Evolutionary conservation across 192 early-diverging fungal genomes (phyloP).

Genomic region (Gonapodya sp.): DNA sequence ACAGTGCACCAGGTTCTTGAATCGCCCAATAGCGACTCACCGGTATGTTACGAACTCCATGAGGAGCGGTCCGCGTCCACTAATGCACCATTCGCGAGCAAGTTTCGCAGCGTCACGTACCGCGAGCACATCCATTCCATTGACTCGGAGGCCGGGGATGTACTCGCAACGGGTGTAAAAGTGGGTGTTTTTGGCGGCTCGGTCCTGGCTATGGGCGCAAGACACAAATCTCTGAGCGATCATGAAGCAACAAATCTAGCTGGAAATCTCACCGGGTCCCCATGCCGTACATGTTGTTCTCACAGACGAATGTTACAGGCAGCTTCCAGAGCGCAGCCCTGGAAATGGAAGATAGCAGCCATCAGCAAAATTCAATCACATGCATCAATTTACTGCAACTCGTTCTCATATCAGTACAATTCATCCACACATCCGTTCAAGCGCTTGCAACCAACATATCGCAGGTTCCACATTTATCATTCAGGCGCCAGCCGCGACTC

Average conservation of each 20-base stretch:
- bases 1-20: background rate
- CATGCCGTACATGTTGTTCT: conserved; percentile 99
- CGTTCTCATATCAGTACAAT: too few species aligned
- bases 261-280: conserved; percentile 59
- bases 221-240: too few species aligned
- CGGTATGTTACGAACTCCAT: conserved; percentile 97
- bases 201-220: conserved; percentile 20
- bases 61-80: conserved; percentile 82
- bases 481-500: background rate
- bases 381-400: too few species aligned
- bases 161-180: conserved; percentile 96
- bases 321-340: conserved; percentile 88
- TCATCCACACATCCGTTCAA: too few species aligned
- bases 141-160: conserved; percentile 87
- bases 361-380: background rate
- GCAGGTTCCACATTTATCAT: background rate
- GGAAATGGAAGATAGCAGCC: background rate
- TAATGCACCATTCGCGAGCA: conserved; percentile 73
- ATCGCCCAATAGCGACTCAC: background rate
- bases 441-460: too few species aligned
- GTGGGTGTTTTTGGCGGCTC: conserved; percentile 85
- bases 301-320: conserved; percentile 88
- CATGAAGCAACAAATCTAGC: too few species aligned
- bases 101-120: conserved; percentile 74
- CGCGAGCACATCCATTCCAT: conserved; percentile 92